Conservation (phyloP, 2,329 filamentous ascomycete species). For the Taxawa tesnikishii region DNA sequence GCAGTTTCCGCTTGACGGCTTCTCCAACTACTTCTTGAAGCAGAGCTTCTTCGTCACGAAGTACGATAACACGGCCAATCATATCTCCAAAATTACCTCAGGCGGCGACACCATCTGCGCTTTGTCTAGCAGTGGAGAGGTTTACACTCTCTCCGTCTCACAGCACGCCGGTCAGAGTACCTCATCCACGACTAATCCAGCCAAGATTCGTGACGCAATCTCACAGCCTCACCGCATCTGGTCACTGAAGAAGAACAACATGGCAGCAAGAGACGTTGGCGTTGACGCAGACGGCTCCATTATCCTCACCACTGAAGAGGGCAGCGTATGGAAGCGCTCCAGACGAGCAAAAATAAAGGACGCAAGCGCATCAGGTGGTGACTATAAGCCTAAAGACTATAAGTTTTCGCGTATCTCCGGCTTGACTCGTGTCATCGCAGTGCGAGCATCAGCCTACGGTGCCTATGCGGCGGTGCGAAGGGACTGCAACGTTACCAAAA, state of each 20-base stretch:
- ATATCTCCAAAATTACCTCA: slow-evolving; percentile 64
- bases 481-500: slow-evolving; percentile 69
- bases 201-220: slow-evolving; percentile 75
- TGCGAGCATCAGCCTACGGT: slow-evolving; percentile 79
- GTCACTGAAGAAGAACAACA: slow-evolving; percentile 72
- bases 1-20: slow-evolving; percentile 65
- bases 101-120: slow-evolving; percentile 89
- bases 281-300: slow-evolving; percentile 90
- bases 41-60: slow-evolving; percentile 53
- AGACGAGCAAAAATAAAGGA: slow-evolving; percentile 73
- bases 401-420: slow-evolving; percentile 89
- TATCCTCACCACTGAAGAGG: slow-evolving; percentile 83
- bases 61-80: slow-evolving; percentile 52
- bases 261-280: slow-evolving; percentile 75
- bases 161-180: slow-evolving; percentile 49
- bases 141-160: slow-evolving; percentile 74
- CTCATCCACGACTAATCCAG: slow-evolving; percentile 80
- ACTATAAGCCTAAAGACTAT: slow-evolving; percentile 69
- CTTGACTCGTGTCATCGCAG: slow-evolving; percentile 70
- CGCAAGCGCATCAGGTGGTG: slow-evolving; percentile 36
- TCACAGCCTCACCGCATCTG: slow-evolving; percentile 72
- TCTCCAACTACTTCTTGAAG: slow-evolving; percentile 57
- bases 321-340: slow-evolving; percentile 83
- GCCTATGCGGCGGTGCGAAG: slow-evolving; percentile 79
- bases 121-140: slow-evolving; percentile 69